phyloP scores from a whole-genome alignment of 2,329 filamentous ascomycete genomes.

The Chalara sp. region DNA sequence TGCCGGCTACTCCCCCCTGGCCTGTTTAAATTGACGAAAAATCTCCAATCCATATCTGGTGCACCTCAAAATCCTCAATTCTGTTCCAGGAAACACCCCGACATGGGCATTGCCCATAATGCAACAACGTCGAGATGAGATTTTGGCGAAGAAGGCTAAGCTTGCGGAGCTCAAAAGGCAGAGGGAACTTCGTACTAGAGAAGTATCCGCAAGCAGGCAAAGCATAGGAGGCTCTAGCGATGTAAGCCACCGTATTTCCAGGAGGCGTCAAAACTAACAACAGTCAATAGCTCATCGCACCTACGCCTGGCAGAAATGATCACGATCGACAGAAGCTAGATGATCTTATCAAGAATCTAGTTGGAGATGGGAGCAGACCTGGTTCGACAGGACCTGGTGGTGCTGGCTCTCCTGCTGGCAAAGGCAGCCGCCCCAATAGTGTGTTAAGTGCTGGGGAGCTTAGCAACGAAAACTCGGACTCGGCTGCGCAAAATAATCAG shows the following conservation, averaged over 20 bases:
- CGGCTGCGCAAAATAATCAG: constrained; percentile 36
- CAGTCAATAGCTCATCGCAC: constrained; percentile 54
- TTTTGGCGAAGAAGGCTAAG: constrained; percentile 92
- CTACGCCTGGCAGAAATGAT: constrained; percentile 62
- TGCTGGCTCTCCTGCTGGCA: constrained; percentile 57
- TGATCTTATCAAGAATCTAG: constrained; percentile 74
- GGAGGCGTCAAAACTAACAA: constrained; percentile 19
- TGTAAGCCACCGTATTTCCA: constrained; percentile 11
- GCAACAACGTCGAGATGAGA: constrained; percentile 86
- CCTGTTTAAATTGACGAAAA: no score
- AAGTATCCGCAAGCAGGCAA: constrained; percentile 28
- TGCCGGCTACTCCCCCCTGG: neutral
- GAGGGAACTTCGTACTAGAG: constrained; percentile 73
- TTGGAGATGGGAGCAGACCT: constrained; percentile 60
- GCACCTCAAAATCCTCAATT: no score
- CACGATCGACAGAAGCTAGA: constrained; percentile 71
- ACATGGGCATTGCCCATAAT: constrained; percentile 34
- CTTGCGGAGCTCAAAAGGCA: constrained; percentile 93
- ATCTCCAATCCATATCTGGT: neutral
- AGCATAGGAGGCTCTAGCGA: neutral
- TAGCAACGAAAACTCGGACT: constrained; percentile 67
- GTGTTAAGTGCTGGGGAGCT: constrained; percentile 76
- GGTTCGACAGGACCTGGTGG: constrained; percentile 58
- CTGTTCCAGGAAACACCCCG: neutral
- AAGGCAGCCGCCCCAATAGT: constrained; percentile 76